These are phyloP conservation scores for Rutstroemia sp. DNA, from an alignment of 2,329 filamentous ascomycete species.

Conservation along the genomic window DNA sequence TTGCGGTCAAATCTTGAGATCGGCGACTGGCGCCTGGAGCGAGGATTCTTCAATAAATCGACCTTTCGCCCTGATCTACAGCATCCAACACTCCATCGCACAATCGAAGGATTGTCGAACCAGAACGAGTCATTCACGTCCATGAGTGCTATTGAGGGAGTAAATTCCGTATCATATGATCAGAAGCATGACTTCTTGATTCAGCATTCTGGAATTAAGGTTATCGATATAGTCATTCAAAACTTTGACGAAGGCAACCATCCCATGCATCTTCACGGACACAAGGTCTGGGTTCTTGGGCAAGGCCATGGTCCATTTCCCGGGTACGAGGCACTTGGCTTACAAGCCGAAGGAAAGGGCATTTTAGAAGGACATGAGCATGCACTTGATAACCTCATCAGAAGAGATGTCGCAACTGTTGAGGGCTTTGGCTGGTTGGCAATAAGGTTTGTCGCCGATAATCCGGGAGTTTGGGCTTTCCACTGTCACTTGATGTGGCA, in stretches of 20 bases:
- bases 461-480: slow-evolving; percentile 50
- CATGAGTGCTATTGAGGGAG: slow-evolving; percentile 39
- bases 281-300: slow-evolving; percentile 56
- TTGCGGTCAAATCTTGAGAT: slow-evolving; percentile 53
- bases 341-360: slow-evolving; percentile 30
- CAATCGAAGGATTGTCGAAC: slow-evolving; percentile 37
- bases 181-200: slow-evolving; percentile 50
- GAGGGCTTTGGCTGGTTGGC: slow-evolving; percentile 48
- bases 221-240: slow-evolving; percentile 73
- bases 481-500: slow-evolving; percentile 56
- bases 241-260: slow-evolving; percentile 66
- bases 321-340: slow-evolving; percentile 33
- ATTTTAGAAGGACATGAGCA: slow-evolving; percentile 30
- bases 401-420: slow-evolving; percentile 46
- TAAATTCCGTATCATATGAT: slow-evolving; percentile 43
- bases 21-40: slow-evolving; percentile 47
- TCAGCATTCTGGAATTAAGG: slow-evolving; percentile 46
- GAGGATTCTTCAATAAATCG: slow-evolving; percentile 51
- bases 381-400: slow-evolving; percentile 34
- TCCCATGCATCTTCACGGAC: slow-evolving; percentile 70
- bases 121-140: slow-evolving; percentile 40
- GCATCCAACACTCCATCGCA: slow-evolving; percentile 43
- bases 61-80: slow-evolving; percentile 43
- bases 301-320: slow-evolving; percentile 57
- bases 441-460: slow-evolving; percentile 49